phyloP scores from a whole-genome alignment of 1,284 basidiomycete species.

The Apiotrichum gamsii region DNA sequence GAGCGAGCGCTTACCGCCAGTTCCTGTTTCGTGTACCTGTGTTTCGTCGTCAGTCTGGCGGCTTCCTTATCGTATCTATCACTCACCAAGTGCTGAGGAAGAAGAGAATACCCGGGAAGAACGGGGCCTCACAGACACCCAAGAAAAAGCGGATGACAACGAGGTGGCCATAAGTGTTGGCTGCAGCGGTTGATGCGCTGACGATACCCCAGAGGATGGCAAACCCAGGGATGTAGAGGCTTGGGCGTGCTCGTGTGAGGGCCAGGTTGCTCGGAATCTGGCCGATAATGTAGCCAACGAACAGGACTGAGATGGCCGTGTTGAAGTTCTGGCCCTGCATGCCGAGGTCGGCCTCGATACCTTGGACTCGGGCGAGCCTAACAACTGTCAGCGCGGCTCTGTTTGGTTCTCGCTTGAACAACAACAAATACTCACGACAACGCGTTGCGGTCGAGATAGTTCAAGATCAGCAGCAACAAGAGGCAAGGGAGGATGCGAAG shows the following conservation, averaged over 20 bases:
- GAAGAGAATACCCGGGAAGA: slow-evolving; percentile 30
- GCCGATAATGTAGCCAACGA: slow-evolving; percentile 40
- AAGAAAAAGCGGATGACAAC: slow-evolving; percentile 33
- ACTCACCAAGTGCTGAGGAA: slow-evolving; percentile 24
- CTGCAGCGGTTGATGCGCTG: slow-evolving; percentile 8
- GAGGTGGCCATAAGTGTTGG: slow-evolving; percentile 13
- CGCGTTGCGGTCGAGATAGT: slow-evolving; percentile 42
- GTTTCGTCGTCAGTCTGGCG: too few relatives aligned
- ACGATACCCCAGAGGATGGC: slow-evolving; percentile 16
- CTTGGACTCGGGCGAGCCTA: slow-evolving; percentile 16
- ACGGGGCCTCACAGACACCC: slow-evolving; percentile 25
- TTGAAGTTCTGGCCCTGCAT: slow-evolving; percentile 30
- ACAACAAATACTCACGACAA: slow-evolving; percentile 19
- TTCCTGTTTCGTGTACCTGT: slow-evolving; percentile 22
- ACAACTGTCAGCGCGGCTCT: too few relatives aligned
- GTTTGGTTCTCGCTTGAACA: too few relatives aligned
- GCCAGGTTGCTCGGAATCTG: slow-evolving; percentile 40
- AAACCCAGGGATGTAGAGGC: slow-evolving; percentile 18
- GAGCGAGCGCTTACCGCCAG: slow-evolving; percentile 10
- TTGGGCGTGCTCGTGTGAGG: slow-evolving; percentile 7
- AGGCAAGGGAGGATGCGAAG: slow-evolving; percentile 21
- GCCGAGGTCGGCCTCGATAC: slow-evolving; percentile 28
- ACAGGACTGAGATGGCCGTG: slow-evolving; percentile 42
- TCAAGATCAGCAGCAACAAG: slow-evolving; percentile 34
- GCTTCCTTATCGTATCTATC: too few relatives aligned